A percentile compares a stretch with the other conserved stretches of the same genome.
phyloP scores from a whole-genome alignment of 1,284 basidiomycete species.

The Phenoliferia sp. region DNA sequence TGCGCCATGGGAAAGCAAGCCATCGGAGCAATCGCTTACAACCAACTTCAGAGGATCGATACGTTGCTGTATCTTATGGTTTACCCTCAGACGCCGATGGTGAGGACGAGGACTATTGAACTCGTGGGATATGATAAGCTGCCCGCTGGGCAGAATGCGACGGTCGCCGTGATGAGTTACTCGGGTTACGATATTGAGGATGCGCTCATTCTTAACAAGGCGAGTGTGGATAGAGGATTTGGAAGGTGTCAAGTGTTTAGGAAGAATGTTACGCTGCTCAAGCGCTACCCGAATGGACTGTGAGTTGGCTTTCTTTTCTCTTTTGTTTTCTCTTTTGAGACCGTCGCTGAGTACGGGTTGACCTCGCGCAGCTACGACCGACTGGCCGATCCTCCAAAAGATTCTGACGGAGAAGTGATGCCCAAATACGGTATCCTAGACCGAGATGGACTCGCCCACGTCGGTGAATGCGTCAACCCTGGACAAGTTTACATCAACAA shows the following conservation, averaged over 20 bases:
- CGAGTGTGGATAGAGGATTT: constrained; percentile 93
- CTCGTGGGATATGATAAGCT: constrained; percentile 93
- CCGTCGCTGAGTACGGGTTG: no score
- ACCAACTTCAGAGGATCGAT: constrained; percentile 96
- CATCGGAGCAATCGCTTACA: constrained; percentile 98
- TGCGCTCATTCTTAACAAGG: constrained; percentile 94
- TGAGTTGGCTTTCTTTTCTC: constrained; percentile 52
- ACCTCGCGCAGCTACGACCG: constrained; percentile 83
- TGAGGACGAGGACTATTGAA: constrained; percentile 98
- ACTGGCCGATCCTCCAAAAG: constrained; percentile 81
- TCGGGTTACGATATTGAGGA: constrained; percentile 99
- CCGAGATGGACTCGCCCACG: constrained; percentile 86
- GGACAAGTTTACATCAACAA: constrained; percentile 96
- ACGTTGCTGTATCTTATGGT: constrained; percentile 97
- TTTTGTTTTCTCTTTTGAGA: no score
- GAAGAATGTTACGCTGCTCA: constrained; percentile 88
- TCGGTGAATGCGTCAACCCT: constrained; percentile 88
- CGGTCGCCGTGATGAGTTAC: constrained; percentile 97
- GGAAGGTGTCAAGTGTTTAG: constrained; percentile 95
- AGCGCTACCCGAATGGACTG: constrained; percentile 96
- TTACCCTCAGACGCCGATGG: constrained; percentile 99
- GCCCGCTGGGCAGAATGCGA: constrained; percentile 97
- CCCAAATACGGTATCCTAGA: constrained; percentile 86
- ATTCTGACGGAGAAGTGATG: constrained; percentile 65
- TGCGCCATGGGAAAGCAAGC: constrained; percentile 99